A percentile compares a stretch with the other conserved stretches of the same genome.
These are phyloP conservation scores for Candolleomyces efflorescens DNA, from an alignment of 768 basidiomycete species.

Conservation along the genomic window DNA sequence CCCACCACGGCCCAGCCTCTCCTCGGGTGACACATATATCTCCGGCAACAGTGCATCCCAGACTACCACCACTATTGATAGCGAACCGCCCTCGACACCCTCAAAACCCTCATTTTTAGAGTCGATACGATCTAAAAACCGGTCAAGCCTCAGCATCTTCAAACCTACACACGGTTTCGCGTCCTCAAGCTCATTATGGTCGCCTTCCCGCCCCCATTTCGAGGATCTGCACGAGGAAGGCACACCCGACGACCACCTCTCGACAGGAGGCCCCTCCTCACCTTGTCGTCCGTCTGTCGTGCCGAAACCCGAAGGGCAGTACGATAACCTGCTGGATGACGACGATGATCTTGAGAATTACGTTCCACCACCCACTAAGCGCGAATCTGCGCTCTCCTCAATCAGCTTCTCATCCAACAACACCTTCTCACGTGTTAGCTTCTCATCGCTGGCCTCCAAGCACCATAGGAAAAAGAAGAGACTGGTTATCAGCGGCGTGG, in stretches of 20 bases:
- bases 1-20: constrained; percentile 35
- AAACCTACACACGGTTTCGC: constrained; percentile 21
- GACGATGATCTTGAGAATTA: constrained; percentile 23
- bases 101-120: constrained; percentile 36
- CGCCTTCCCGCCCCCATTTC: constrained; percentile 18
- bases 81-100: constrained; percentile 36
- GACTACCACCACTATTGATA: constrained; percentile 43
- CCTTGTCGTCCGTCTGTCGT: constrained; percentile 15
- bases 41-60: constrained; percentile 45
- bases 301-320: constrained; percentile 12
- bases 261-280: constrained; percentile 3
- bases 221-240: constrained; percentile 11
- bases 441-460: constrained; percentile 16
- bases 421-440: constrained; percentile 20
- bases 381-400: constrained; percentile 12
- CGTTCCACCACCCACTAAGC: constrained; percentile 14
- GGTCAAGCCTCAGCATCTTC: constrained; percentile 28
- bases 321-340: constrained; percentile 19
- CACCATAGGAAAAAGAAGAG: constrained; percentile 54
- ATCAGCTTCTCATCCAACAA: constrained; percentile 14
- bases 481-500: constrained; percentile 68
- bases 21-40: constrained; percentile 52
- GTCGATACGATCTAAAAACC: constrained; percentile 32
- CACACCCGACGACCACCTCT: background rate
- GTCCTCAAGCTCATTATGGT: constrained; percentile 27